Conservation (phyloP, 257 asterid genomes). For the Datura wrightii region DNA sequence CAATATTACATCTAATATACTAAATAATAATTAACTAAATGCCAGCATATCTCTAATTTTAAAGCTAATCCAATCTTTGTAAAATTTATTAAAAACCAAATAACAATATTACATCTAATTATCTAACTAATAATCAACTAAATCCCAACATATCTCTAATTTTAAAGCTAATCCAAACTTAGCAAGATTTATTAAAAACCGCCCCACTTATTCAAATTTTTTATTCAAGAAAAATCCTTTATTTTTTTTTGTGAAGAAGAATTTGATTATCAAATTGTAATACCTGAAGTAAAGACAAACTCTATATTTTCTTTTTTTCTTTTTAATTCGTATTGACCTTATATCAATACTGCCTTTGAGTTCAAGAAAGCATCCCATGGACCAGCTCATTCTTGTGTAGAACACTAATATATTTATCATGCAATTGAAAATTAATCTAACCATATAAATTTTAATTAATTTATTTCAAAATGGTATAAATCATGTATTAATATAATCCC, state of each 20-base stretch:
- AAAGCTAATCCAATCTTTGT: constrained; percentile 2
- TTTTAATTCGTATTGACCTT: neutral
- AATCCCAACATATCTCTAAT: neutral
- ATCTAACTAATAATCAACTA: neutral
- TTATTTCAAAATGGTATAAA: neutral
- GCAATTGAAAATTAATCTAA: neutral
- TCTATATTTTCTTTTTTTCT: neutral
- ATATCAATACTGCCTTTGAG: constrained; percentile 20
- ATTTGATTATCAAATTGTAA: constrained; percentile 21
- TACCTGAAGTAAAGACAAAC: neutral
- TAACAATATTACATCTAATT: neutral
- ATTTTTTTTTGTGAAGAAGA: neutral
- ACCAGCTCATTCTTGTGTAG: constrained; percentile 30
- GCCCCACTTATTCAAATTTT: constrained; percentile 27
- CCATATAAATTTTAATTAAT: neutral
- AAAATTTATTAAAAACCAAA: neutral
- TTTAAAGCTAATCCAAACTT: neutral
- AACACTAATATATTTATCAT: constrained; percentile 3
- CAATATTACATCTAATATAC: neutral
- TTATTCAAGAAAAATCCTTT: neutral
- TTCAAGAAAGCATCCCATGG: constrained; percentile 16
- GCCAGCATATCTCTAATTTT: neutral
- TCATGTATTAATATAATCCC: neutral
- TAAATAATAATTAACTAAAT: neutral
- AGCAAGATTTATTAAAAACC: neutral